Conservation (phyloP, 495 filamentous ascomycete species). For the Trichoderma asperelloides region DNA sequence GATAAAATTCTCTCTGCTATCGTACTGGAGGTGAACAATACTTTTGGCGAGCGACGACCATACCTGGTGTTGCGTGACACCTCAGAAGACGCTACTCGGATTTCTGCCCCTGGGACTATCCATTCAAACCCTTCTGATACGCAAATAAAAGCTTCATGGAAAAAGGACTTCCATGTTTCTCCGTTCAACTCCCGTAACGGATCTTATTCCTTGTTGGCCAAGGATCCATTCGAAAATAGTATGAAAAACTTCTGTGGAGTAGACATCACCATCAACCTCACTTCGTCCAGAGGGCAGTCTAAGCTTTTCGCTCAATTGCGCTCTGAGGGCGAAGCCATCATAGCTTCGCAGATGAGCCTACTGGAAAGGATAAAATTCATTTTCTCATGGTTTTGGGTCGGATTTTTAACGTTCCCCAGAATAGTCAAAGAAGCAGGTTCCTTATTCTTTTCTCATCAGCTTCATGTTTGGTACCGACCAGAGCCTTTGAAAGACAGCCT, state of each 20-base stretch:
- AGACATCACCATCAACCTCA: conserved; percentile 47
- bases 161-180: conserved; percentile 67
- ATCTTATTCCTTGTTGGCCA: conserved; percentile 44
- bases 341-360: conserved; percentile 35
- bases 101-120: conserved; percentile 31
- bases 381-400: conserved; percentile 51
- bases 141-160: conserved; percentile 42
- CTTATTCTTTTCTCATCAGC: conserved; percentile 42
- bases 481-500: conserved; percentile 45
- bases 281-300: conserved; percentile 42
- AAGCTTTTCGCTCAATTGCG: conserved; percentile 48
- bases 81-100: conserved; percentile 33
- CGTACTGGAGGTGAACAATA: conserved; percentile 73
- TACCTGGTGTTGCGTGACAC: not conserved
- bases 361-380: conserved; percentile 40
- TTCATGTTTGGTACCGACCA: conserved; percentile 51
- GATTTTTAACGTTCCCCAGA: conserved; percentile 52
- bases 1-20: conserved; percentile 52
- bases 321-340: conserved; percentile 36
- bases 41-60: conserved; percentile 57
- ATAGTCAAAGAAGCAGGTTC: conserved; percentile 48
- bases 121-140: conserved; percentile 6
- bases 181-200: conserved; percentile 63
- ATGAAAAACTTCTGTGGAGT: conserved; percentile 30
- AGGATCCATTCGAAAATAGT: conserved; percentile 41